Conservation (phyloP, 306 rosid species). For the Pyrus pyrifolia region DNA sequence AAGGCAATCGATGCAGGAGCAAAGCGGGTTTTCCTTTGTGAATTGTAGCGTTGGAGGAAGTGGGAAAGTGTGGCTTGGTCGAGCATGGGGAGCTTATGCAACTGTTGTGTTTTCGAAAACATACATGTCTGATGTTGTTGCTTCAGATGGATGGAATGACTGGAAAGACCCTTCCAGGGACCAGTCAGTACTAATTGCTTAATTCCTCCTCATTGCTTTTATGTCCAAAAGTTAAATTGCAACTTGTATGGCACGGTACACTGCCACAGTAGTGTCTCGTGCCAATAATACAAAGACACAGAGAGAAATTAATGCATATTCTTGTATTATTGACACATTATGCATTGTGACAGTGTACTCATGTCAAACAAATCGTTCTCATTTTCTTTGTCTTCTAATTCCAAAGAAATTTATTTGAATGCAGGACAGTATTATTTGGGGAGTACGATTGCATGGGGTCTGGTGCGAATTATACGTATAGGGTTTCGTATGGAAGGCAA, state of each 20-base stretch:
- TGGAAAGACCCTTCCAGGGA: conserved; percentile 69
- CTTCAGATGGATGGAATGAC: conserved; percentile 71
- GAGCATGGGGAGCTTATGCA: conserved; percentile 78
- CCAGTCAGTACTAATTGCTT: conserved; percentile 24
- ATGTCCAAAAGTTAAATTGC: background rate
- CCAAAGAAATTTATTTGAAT: background rate
- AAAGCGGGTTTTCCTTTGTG: conserved; percentile 70
- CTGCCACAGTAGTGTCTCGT: too few relatives aligned
- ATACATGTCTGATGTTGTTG: conserved; percentile 53
- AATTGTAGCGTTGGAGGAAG: conserved; percentile 63
- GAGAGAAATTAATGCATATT: too few relatives aligned
- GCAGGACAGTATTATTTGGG: conserved; percentile 64
- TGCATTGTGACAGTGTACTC: too few relatives aligned
- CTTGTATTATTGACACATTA: too few relatives aligned
- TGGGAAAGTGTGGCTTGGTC: conserved; percentile 79
- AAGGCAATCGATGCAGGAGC: conserved; percentile 34
- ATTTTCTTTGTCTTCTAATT: background rate
- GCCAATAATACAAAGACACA: too few relatives aligned
- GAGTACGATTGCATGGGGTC: conserved; percentile 54
- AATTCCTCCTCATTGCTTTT: background rate
- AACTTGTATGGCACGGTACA: too few relatives aligned
- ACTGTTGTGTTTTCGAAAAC: conserved; percentile 56
- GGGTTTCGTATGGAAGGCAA: conserved; percentile 60
- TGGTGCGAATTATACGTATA: conserved; percentile 45
- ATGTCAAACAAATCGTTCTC: background rate